Conservation (phyloP, 176 grass and related monocot species). For the Cocos nucifera region DNA sequence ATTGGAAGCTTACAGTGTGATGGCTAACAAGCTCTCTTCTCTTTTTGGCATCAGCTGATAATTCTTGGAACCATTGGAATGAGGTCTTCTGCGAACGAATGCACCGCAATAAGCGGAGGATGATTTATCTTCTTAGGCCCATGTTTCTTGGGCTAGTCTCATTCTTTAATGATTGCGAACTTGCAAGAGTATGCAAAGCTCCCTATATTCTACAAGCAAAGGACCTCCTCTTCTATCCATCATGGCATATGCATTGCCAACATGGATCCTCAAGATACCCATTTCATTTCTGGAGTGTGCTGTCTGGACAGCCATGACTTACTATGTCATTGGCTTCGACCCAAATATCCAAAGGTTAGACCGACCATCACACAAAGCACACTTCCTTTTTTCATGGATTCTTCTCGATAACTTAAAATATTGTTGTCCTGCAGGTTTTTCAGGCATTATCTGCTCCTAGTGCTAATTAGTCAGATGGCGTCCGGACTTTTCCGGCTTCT, state of each 20-base stretch:
- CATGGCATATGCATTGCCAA: slow-evolving; percentile 79
- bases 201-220: slow-evolving; percentile 94
- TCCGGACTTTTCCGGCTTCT: slow-evolving; percentile 86
- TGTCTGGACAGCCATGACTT: slow-evolving; percentile 76
- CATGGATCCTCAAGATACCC: slow-evolving; percentile 89
- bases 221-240: slow-evolving; percentile 88
- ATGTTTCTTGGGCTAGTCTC: slow-evolving; percentile 96
- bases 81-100: slow-evolving; percentile 87
- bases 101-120: slow-evolving; percentile 44
- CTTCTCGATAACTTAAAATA: background rate
- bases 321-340: slow-evolving; percentile 92
- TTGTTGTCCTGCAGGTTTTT: slow-evolving; percentile 53
- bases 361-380: too few relatives aligned
- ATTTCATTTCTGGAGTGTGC: slow-evolving; percentile 88
- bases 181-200: slow-evolving; percentile 75
- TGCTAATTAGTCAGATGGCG: slow-evolving; percentile 86
- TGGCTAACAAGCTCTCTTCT: background rate
- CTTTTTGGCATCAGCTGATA: slow-evolving; percentile 51
- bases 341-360: slow-evolving; percentile 51
- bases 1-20: too few relatives aligned
- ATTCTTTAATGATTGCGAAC: slow-evolving; percentile 95
- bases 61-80: slow-evolving; percentile 83
- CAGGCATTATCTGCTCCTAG: slow-evolving; percentile 79
- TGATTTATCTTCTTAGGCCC: slow-evolving; percentile 65
- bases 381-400: background rate